phyloP scores from a whole-genome alignment of 305 asterid genomes.

The Fraxinus sp. region DNA sequence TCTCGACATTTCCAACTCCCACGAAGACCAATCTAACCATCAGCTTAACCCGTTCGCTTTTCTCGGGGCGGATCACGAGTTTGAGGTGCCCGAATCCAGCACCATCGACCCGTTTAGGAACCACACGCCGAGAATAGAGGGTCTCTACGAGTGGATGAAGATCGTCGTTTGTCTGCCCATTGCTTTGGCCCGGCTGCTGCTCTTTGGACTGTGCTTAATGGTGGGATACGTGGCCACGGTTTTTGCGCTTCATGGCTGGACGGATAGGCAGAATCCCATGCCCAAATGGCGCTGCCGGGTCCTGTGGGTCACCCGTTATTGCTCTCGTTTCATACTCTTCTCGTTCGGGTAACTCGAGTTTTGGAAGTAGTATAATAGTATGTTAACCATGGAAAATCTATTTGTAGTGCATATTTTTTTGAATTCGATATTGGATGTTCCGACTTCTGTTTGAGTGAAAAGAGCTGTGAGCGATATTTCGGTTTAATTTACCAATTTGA shows the following conservation, averaged over 20 bases:
- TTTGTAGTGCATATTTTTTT: not conserved
- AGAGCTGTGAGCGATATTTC: not conserved
- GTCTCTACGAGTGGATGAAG: slow-evolving; percentile 90
- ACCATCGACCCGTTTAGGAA: slow-evolving; percentile 82
- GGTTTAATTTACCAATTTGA: not conserved
- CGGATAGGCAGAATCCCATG: slow-evolving; percentile 78
- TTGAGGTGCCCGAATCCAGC: slow-evolving; percentile 60
- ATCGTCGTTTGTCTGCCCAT: slow-evolving; percentile 69
- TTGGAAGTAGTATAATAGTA: not conserved
- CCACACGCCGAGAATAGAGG: slow-evolving; percentile 63
- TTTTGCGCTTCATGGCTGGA: slow-evolving; percentile 72
- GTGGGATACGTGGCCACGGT: slow-evolving; percentile 70
- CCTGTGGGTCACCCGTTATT: slow-evolving; percentile 81
- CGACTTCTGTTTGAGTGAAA: not conserved
- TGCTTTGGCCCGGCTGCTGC: slow-evolving; percentile 55
- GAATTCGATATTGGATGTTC: not conserved
- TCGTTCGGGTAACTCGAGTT: slow-evolving; percentile 69
- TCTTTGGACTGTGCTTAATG: slow-evolving; percentile 60
- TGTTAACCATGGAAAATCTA: not conserved
- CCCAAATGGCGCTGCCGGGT: slow-evolving; percentile 81
- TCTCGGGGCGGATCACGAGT: slow-evolving; percentile 53
- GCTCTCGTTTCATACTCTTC: slow-evolving; percentile 77
- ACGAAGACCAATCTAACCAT: slow-evolving; percentile 1
- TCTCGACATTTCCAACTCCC: slow-evolving; percentile 53
- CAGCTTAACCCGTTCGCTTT: slow-evolving; percentile 50